Evolutionary conservation across 768 basidiomycete genomes (phyloP).

Genomic region (Boletus vinaceobasis): DNA sequence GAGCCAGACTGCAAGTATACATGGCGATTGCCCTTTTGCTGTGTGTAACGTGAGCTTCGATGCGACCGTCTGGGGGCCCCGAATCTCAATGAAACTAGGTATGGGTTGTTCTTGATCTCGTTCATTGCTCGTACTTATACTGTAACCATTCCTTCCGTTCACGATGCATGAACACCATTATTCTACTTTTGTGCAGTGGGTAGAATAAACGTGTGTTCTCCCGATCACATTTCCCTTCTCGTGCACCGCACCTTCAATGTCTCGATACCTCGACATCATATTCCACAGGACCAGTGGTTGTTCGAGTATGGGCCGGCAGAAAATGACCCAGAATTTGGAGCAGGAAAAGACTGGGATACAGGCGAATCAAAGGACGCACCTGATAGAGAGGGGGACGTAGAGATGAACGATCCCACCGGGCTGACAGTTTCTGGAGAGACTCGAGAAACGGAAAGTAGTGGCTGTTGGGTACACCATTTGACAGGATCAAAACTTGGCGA

Average conservation of each 20-base stretch:
- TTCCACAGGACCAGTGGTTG: conserved; percentile 73
- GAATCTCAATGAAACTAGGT: conserved; percentile 78
- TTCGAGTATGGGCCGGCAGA: conserved; percentile 85
- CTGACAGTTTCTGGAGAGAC: conserved; percentile 12
- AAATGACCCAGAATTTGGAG: conserved; percentile 71
- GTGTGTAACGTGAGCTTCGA: conserved; percentile 74
- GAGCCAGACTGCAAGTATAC: conserved; percentile 60
- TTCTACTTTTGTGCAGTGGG: conserved; percentile 50
- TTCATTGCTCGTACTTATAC: not conserved
- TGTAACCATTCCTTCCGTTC: not conserved
- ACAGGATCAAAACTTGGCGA: conserved; percentile 73
- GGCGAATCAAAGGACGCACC: conserved; percentile 5
- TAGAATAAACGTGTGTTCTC: conserved; percentile 84
- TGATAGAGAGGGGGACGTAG: conserved; percentile 2
- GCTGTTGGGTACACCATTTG: conserved; percentile 74
- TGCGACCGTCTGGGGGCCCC: conserved; percentile 86
- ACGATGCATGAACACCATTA: not conserved
- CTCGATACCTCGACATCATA: conserved; percentile 90
- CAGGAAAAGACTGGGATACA: conserved; percentile 28
- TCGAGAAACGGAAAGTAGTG: conserved; percentile 46
- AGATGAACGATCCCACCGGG: conserved; percentile 8
- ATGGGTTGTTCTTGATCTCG: conserved; percentile 23
- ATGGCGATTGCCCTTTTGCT: conserved; percentile 82
- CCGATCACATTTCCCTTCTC: conserved; percentile 88
- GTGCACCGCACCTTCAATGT: conserved; percentile 92